Evolutionary conservation across 2,329 filamentous ascomycete genomes (phyloP).

Genomic region (Davidsoniella eucalypti): DNA sequence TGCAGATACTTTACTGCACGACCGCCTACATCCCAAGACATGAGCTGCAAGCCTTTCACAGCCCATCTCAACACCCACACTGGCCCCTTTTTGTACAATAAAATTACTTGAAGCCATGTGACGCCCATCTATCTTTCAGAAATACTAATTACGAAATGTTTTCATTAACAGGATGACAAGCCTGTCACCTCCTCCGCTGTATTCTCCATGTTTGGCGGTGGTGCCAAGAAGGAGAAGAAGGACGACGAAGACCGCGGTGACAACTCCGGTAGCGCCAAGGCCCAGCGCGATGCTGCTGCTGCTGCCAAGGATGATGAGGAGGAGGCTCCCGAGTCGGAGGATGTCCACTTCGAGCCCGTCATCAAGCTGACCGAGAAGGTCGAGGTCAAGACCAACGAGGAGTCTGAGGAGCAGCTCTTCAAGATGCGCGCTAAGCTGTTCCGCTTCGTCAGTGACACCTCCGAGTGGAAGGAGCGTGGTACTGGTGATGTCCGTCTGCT

Average conservation of each 20-base stretch:
- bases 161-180: conserved; percentile 16
- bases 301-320: conserved; percentile 43
- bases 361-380: conserved; percentile 93
- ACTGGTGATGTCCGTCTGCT: conserved; percentile 91
- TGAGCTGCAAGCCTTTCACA: too few relatives aligned
- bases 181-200: conserved; percentile 47
- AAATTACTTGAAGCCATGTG: too few relatives aligned
- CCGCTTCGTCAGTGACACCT: conserved; percentile 81
- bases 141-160: not conserved
- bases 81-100: too few relatives aligned
- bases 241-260: conserved; percentile 69
- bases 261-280: conserved; percentile 77
- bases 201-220: conserved; percentile 98
- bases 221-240: conserved; percentile 94
- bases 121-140: too few relatives aligned
- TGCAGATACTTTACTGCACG: too few relatives aligned
- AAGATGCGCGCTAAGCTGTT: conserved; percentile 99
- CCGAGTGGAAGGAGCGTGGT: conserved; percentile 98
- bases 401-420: conserved; percentile 92
- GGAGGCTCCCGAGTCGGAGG: conserved; percentile 69
- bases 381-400: conserved; percentile 95
- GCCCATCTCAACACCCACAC: too few relatives aligned
- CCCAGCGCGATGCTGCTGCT: conserved; percentile 47
- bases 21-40: too few relatives aligned
- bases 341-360: conserved; percentile 94